These are phyloP conservation scores for Xylariaceae sp. DNA, from an alignment of 2,329 filamentous ascomycete species.

Conservation along the genomic window DNA sequence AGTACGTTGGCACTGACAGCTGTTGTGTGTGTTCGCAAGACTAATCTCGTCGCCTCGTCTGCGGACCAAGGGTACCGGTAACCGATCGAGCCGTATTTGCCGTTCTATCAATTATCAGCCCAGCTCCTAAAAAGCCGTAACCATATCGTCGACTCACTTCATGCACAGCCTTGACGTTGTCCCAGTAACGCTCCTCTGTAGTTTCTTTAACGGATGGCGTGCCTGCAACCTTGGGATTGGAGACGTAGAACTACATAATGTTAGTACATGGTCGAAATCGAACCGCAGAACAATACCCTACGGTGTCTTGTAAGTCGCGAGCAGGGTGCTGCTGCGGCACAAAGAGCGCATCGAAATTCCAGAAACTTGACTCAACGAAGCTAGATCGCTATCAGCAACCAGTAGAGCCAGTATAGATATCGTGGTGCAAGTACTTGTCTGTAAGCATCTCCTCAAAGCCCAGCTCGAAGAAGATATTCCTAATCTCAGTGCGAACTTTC, in stretches of 20 bases:
- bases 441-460: constrained; percentile 99
- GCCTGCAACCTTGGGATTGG: constrained; percentile 78
- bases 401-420: background rate
- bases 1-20: constrained; percentile 70
- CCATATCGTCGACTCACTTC: constrained; percentile 39
- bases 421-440: constrained; percentile 10
- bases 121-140: too few species aligned
- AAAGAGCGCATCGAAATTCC: constrained; percentile 95
- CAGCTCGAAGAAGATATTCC: constrained; percentile 97
- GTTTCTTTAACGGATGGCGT: constrained; percentile 47
- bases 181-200: constrained; percentile 60
- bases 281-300: background rate
- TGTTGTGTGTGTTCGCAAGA: constrained; percentile 12
- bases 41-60: constrained; percentile 77
- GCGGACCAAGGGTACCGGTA: constrained; percentile 70
- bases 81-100: constrained; percentile 91
- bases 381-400: background rate
- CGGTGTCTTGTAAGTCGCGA: constrained; percentile 91
- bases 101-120: constrained; percentile 32
- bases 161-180: constrained; percentile 84
- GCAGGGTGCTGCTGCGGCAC: constrained; percentile 95
- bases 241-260: constrained; percentile 72
- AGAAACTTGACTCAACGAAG: constrained; percentile 90
- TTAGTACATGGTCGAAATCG: background rate
- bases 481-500: constrained; percentile 94